Conservation (phyloP, 2,329 filamentous ascomycete species). For the Botrytis byssoidea region DNA sequence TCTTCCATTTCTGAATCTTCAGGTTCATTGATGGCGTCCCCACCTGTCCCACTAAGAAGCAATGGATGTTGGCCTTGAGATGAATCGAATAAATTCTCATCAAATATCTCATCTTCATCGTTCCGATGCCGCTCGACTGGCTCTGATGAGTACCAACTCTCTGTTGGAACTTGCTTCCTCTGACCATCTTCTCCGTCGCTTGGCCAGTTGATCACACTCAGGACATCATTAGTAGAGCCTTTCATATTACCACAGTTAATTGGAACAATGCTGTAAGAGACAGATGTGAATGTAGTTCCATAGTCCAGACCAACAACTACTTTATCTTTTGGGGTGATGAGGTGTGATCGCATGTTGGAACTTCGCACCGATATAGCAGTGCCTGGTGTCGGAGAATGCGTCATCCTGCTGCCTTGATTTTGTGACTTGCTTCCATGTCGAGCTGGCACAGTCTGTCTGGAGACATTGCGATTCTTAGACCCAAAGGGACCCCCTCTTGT, state of each 20-base stretch:
- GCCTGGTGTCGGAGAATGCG: not conserved
- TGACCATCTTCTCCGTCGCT: constrained; percentile 16
- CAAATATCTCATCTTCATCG: constrained; percentile 1
- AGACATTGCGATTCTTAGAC: not conserved
- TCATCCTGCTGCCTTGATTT: not conserved
- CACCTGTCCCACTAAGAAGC: not conserved
- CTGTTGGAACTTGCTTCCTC: constrained; percentile 27
- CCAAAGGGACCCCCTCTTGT: not conserved
- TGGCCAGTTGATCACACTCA: constrained; percentile 28
- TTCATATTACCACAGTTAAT: constrained; percentile 8
- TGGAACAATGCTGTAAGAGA: constrained; percentile 23
- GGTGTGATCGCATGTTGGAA: not conserved
- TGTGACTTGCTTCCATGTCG: not conserved
- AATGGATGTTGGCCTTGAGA: constrained; percentile 14
- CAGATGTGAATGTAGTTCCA: constrained; percentile 26
- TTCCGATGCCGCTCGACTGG: constrained; percentile 1
- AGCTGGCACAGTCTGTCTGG: not conserved
- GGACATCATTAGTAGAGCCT: constrained; percentile 22
- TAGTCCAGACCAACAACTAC: constrained; percentile 27
- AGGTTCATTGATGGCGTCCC: not conserved
- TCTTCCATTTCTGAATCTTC: constrained; percentile 14
- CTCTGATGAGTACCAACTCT: constrained; percentile 28
- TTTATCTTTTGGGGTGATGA: not conserved
- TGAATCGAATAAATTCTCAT: constrained; percentile 16
- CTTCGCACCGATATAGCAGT: not conserved